Evolutionary conservation across 805 yeast species (phyloP).

Genomic region (Candida piceae): DNA sequence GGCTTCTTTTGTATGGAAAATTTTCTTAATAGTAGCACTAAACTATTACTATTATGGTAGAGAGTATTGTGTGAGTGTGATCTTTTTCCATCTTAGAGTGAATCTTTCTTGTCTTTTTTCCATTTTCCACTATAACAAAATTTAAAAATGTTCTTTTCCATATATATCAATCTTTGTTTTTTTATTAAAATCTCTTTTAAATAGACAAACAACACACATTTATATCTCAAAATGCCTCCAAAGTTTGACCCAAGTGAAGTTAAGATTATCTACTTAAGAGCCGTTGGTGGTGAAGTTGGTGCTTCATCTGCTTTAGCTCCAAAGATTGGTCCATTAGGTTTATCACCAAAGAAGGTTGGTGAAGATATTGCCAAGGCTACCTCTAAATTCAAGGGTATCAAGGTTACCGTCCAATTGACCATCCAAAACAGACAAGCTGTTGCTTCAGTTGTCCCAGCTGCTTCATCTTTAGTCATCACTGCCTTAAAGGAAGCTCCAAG

Average conservation of each 20-base stretch:
- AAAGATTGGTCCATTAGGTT: constrained; percentile 99
- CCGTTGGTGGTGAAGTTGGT: constrained; percentile 99
- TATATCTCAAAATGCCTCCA: constrained; percentile 72
- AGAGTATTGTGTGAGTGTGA: too few species aligned
- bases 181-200: too few species aligned
- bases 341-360: constrained; percentile 99
- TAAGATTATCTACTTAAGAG: constrained; percentile 97
- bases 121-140: too few species aligned
- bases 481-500: constrained; percentile 99
- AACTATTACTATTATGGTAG: too few species aligned
- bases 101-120: too few species aligned
- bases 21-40: too few species aligned
- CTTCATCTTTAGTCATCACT: constrained; percentile 97
- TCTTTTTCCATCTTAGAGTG: too few species aligned
- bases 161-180: too few species aligned
- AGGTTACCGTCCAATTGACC: constrained; percentile 97
- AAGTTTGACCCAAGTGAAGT: constrained; percentile 98
- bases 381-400: constrained; percentile 97
- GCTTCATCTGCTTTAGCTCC: constrained; percentile 99
- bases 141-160: too few species aligned
- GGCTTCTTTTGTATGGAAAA: too few species aligned
- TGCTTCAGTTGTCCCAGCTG: constrained; percentile 98
- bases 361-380: constrained; percentile 99
- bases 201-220: constrained; percentile 1
- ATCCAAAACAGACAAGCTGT: constrained; percentile 99